Evolutionary conservation across 139 green algal species (phyloP), one percentile per base, ranked within the genome.

Genomic region (Chlorella sorokiniana): DNA sequence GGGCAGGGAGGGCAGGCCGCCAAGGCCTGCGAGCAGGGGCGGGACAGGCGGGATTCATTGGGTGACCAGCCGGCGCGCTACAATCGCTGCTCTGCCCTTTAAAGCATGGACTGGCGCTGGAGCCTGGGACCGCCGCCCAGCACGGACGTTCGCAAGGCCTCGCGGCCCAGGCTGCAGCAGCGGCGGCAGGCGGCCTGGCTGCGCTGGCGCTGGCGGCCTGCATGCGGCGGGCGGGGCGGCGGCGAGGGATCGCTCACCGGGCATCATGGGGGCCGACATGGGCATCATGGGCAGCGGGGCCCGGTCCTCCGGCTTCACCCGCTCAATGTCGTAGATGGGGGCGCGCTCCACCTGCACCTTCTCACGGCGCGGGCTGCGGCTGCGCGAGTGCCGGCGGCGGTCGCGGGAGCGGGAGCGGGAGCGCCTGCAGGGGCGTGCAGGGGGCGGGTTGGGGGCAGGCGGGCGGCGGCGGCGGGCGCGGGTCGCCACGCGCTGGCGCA

Each of bases 281-380:
- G 73, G 38, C 73, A 79, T 68, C 48, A 69, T 41, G 37, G 73
- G 73, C 45, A 48, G 41, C 1, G 73, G 37, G 8, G 54, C 73
- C 4, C 54, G 73, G 27, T 79, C 71, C 71, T 78, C 73, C 0
- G 76, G 76, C 62, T 22, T 37, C 33, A 82, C 76, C 8, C 76
- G 62, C 76, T 82, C 31, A 16, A 74, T 64, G 44, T 82, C 76
- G 14, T 82, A 82, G 4, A 82, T 35, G 14, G 76, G 76, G 6
- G 76, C 76, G 44, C 76, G 76, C 76, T 74, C 63, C 18, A 82
- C 38, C 51, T 61, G 56, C 27, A 70, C 56, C 51, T 67, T 67
- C 20, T 67, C 51, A 7, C 35, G n/a, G 63, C 63, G 63, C 9
- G 63, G 63, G 8, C 31, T 45, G 67, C 38, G 38, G 67, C 38